Evolutionary conservation across 2,329 filamentous ascomycete genomes (phyloP).

Genomic region (Zasmidium citrigriseum): DNA sequence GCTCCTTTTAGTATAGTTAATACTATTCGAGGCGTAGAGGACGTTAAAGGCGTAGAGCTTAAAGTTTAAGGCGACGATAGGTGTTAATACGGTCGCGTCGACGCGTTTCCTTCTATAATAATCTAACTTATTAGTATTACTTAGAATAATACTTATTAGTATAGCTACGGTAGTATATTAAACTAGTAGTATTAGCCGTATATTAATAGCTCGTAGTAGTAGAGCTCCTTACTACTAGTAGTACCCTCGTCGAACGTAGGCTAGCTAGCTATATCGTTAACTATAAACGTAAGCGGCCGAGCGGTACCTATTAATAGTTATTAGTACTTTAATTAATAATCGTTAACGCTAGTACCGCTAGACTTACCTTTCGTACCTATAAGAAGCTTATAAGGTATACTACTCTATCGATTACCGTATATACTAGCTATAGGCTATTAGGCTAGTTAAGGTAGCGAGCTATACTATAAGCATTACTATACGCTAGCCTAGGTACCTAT

Average conservation of each 20-base stretch:
- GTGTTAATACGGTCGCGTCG: not conserved
- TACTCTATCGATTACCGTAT: not conserved
- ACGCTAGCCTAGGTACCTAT: not conserved
- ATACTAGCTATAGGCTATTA: not conserved
- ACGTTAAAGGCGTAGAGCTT: not conserved
- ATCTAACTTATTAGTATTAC: not conserved
- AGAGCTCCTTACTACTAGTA: not conserved
- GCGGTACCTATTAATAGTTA: not conserved
- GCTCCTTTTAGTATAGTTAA: not conserved
- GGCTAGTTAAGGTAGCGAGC: not conserved
- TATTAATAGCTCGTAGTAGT: not conserved
- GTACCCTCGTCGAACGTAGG: too few species aligned
- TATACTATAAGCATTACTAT: not conserved
- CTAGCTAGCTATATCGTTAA: too few species aligned
- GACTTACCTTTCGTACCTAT: not conserved
- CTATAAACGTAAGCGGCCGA: too few species aligned
- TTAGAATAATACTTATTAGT: not conserved
- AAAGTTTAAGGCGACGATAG: not conserved
- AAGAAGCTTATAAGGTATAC: not conserved
- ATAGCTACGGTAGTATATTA: too few species aligned
- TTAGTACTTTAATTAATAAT: not conserved
- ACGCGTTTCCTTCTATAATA: not conserved
- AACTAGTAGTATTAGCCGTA: not conserved
- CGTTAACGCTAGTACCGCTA: not conserved
- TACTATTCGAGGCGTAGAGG: not conserved